A percentile compares a stretch with the other conserved stretches of the same genome.
phyloP scores from a whole-genome alignment of 1,284 basidiomycete species.

The Malassezia sp. region DNA sequence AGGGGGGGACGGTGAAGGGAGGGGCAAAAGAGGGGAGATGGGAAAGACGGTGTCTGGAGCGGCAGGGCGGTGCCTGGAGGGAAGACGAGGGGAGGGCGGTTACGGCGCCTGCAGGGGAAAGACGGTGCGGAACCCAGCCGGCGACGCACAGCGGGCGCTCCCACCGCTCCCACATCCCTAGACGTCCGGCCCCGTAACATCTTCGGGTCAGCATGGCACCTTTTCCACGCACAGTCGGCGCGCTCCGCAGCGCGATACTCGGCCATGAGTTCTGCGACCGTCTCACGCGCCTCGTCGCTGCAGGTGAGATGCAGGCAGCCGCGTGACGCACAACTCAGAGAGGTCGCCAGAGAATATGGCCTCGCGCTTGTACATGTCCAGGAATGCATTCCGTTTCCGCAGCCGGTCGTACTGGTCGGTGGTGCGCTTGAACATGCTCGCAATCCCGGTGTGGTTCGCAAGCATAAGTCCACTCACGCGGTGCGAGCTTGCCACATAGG shows the following conservation, averaged over 20 bases:
- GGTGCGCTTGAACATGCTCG: slow-evolving; percentile 73
- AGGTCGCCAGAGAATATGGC: slow-evolving; percentile 48
- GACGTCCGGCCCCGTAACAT: neutral
- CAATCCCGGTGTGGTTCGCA: slow-evolving; percentile 95
- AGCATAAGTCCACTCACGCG: slow-evolving; percentile 97
- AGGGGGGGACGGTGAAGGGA: too few species aligned
- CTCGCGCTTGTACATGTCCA: slow-evolving; percentile 97
- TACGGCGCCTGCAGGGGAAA: too few species aligned
- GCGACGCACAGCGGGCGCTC: too few species aligned
- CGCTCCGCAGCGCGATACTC: slow-evolving; percentile 42
- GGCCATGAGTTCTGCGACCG: slow-evolving; percentile 39
- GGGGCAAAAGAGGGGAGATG: too few species aligned
- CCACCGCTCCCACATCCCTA: too few species aligned
- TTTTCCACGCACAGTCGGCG: slow-evolving; percentile 24
- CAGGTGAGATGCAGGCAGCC: too few species aligned
- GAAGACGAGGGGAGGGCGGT: too few species aligned
- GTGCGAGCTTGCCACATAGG: slow-evolving; percentile 70
- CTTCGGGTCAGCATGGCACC: neutral
- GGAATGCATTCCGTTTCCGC: slow-evolving; percentile 77
- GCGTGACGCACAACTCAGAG: slow-evolving; percentile 24
- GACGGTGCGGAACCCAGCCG: too few species aligned
- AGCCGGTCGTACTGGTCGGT: slow-evolving; percentile 87
- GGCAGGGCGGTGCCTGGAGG: too few species aligned
- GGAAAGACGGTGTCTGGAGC: too few species aligned
- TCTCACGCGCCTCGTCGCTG: slow-evolving; percentile 42